A percentile compares a stretch with the other conserved stretches of the same genome.
phyloP scores from a whole-genome alignment of 805 yeast species.

The Yamadazyma ubonensis region DNA sequence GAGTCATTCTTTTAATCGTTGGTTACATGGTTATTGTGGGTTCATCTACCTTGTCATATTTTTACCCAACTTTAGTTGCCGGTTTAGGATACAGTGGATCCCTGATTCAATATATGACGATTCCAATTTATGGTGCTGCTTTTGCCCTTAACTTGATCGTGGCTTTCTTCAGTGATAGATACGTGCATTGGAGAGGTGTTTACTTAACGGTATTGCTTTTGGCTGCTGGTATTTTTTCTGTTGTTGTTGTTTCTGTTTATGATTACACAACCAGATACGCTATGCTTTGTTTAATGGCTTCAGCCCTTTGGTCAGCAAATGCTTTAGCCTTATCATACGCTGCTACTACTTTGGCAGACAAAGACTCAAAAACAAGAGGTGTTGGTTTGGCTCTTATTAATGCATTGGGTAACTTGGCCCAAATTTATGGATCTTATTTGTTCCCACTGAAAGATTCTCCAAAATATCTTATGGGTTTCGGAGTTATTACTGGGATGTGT shows the following conservation, averaged over 20 bases:
- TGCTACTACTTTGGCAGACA: conserved; percentile 13
- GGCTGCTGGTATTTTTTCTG: conserved; percentile 8
- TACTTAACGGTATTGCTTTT: conserved; percentile 8
- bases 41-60: conserved; percentile 12
- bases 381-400: conserved; percentile 13
- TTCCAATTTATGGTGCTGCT: conserved; percentile 13
- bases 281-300: conserved; percentile 15
- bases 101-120: conserved; percentile 13
- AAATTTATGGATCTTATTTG: conserved; percentile 14
- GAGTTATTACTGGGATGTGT: conserved; percentile 16
- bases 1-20: conserved; percentile 9
- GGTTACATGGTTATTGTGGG: conserved; percentile 14
- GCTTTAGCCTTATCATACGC: conserved; percentile 13
- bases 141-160: conserved; percentile 8
- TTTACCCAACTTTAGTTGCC: conserved; percentile 12
- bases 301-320: conserved; percentile 15
- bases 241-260: conserved; percentile 10
- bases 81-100: conserved; percentile 12
- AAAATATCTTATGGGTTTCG: conserved; percentile 15
- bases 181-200: conserved; percentile 8
- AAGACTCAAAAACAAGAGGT: conserved; percentile 13
- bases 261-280: conserved; percentile 12
- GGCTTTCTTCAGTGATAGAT: conserved; percentile 11
- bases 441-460: conserved; percentile 12
- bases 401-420: conserved; percentile 14